Evolutionary conservation across 2,329 filamentous ascomycete species (phyloP), one percentile per base, ranked within the genome.

Genomic region (Monilinia laxa): DNA sequence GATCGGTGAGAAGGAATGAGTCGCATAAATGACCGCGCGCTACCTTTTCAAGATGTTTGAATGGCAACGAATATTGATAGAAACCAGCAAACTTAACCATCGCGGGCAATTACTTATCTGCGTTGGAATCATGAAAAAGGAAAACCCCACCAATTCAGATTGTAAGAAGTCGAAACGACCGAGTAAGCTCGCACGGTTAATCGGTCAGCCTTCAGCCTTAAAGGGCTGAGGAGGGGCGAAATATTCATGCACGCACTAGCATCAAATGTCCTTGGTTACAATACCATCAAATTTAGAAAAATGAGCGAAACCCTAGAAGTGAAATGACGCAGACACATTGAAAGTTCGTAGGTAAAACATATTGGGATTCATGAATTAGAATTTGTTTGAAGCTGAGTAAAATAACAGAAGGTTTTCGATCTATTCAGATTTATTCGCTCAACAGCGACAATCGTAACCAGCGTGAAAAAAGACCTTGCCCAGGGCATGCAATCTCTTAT

Each of bases 21-120:
- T 14, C n/a, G 20, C 42, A 59, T 12, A 3, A 10, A 23, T 59
- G 35, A 49, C 11, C 57, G 57, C 57, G 57, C 57, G 57, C 57
- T 59, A 35, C 20, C 31, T 35, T 9, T 35, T 11, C 6, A 16
- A 49, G 45, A 5, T 23, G 35, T 4, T 23, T 49, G 42, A 54
- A 52, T 35, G 25, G 4, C 31, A 2, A 31, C 28, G 11, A 54
- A 35, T n/a, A 4, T n/a, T 31, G 28, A 49, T 51, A 23, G 20
- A 20, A 25, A 38, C 28, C 18, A 35, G 11, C 42, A 31, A 49
- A 38, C 2, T 7, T 12, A 49, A 12, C 3, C n/a, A 23, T 4
- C 6, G 7, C 7, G 57, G 12, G 6, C 57, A 49, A 28, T n/a
- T 35, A 14, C 28, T 38, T 49, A 40, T 14, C 57, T 18, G 1